Percentiles rank a stretch among this genome's conserved stretches.
Conservation (phyloP, 345 rosid genomes). For the Corymbia maculata region DNA sequence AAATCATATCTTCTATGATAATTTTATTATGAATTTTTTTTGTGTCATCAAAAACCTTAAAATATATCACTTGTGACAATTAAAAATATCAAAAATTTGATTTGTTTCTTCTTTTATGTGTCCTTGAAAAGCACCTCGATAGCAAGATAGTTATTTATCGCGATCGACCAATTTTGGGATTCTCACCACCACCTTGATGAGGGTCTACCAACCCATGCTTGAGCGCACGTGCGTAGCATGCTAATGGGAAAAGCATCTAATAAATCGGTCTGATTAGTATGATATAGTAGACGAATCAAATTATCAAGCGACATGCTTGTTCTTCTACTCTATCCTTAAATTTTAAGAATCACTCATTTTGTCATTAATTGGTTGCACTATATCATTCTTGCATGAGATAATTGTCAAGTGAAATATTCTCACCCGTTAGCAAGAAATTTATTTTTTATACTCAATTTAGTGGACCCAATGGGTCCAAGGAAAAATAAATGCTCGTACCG, state of each 20-base stretch:
- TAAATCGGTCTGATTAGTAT: rapidly evolving
- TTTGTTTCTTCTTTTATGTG: neutral
- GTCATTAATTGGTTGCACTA: neutral
- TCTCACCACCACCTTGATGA: neutral
- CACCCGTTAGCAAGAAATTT: neutral
- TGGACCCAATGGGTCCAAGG: no score
- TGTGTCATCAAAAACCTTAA: no score
- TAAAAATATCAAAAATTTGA: neutral
- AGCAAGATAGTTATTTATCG: rapidly evolving
- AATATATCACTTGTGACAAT: no score
- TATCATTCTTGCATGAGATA: neutral
- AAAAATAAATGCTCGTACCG: no score
- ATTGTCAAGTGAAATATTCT: neutral
- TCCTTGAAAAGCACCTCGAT: neutral
- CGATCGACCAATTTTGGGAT: neutral
- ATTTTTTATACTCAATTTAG: neutral
- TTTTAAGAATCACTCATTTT: neutral
- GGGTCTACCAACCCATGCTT: neutral
- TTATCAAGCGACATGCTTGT: neutral
- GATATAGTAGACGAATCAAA: rapidly evolving
- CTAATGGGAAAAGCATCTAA: neutral
- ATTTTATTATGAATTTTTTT: no score
- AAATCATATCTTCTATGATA: no score
- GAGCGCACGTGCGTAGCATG: no score
- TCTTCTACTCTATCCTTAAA: neutral